Percentiles rank a stretch among this genome's conserved stretches.
Conservation (phyloP, 345 rosid species). For the Angophora floribunda region DNA sequence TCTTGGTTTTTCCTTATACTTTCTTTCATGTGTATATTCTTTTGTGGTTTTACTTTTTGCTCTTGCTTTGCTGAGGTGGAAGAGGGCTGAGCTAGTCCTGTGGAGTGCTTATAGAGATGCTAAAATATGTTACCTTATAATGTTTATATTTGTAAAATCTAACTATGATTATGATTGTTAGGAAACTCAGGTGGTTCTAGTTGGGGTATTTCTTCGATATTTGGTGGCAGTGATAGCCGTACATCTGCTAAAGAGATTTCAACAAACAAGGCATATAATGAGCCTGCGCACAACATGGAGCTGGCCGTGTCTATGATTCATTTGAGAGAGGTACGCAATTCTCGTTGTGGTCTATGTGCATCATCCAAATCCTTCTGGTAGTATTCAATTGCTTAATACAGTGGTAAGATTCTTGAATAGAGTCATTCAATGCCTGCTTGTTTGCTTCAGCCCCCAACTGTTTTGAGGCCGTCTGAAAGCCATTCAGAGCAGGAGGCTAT, state of each 20-base stretch:
- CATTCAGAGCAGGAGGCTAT: constrained; percentile 79
- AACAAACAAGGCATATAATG: constrained; percentile 34
- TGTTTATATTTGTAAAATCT: neutral
- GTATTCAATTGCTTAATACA: neutral
- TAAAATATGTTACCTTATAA: neutral
- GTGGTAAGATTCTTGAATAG: neutral
- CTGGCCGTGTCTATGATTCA: constrained; percentile 68
- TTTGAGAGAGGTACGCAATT: constrained; percentile 56
- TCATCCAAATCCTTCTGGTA: neutral
- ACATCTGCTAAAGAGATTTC: constrained; percentile 49
- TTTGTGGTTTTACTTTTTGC: neutral
- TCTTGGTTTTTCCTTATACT: neutral
- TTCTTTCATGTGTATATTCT: neutral
- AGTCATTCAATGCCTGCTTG: neutral
- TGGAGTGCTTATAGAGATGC: neutral
- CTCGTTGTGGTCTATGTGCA: neutral
- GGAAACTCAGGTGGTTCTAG: constrained; percentile 48
- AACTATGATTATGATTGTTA: constrained; percentile 2
- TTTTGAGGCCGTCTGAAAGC: constrained; percentile 77
- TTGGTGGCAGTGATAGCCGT: constrained; percentile 64
- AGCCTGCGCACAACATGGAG: constrained; percentile 45
- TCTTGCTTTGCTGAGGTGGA: neutral
- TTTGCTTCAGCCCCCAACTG: constrained; percentile 63
- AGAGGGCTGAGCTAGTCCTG: neutral
- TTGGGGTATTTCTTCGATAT: constrained; percentile 92